Evolutionary conservation across 2,329 filamentous ascomycete species (phyloP), one percentile per base, ranked within the genome.

Genomic region (Talaromyces marneffei): DNA sequence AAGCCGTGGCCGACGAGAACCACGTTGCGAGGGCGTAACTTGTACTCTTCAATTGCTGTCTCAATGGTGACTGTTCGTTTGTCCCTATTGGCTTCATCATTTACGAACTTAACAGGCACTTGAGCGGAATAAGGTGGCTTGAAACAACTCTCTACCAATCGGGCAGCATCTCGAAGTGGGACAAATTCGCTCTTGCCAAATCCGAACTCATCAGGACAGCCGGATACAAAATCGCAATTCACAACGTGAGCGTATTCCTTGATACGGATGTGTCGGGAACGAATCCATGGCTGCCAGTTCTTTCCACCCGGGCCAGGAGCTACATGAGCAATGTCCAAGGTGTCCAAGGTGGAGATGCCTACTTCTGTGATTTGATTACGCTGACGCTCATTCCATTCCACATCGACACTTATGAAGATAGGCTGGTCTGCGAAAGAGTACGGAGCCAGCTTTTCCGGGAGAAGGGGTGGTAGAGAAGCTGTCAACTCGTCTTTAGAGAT

Each of bases 311-410:
- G 68, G 0, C 90, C 90, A 2, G 90, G 89, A 0, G 83, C 68
- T 0, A 86, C 64, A 7, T 73, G 76, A 1, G 75, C 67, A 23
- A 91, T 73, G 56, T 85, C 80, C 20, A 77, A 72, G 0, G 89
- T 92, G 71, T 97, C 92, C 0, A 97, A 79, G 2, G 87, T 87
- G 1, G 91, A 87, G 42, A 99, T 80, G 0, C 94, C 94, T 40
- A 99, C 81, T 73, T 99, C 94, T 0, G 92, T 96, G 62, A 97
- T 82, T 12, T 84, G 78, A 35, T 81, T 78, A 12, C 85, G 83
- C 48, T 84, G 79, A 23, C 77, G 75, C 72, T 99, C 94, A 62
- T 87, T 90, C 1, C 88, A 86, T 74, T 99, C 94, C 33, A 94
- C 79, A 68, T 99, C 94, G 48, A 97, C 80, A 64, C 84, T 86